These are phyloP conservation scores for Cladophialophora yegresii DNA, from an alignment of 2,329 filamentous ascomycete genomes.

Conservation along the genomic window DNA sequence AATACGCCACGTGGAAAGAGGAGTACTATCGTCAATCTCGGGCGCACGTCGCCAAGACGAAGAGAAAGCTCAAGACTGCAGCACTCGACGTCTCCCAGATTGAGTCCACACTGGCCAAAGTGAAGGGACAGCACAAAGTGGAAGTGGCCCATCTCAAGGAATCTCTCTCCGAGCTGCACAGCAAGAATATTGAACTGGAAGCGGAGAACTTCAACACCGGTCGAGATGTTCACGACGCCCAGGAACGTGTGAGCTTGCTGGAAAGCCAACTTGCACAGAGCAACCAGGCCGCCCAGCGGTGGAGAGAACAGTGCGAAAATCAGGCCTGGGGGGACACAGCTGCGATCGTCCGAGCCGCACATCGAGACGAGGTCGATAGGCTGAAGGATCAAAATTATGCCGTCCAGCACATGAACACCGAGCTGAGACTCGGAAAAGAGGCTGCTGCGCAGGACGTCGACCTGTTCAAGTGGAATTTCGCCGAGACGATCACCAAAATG, in stretches of 20 bases:
- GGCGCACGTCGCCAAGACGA: slow-evolving; percentile 1
- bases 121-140: background rate
- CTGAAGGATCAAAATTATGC: background rate
- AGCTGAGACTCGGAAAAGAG: background rate
- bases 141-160: slow-evolving; percentile 8
- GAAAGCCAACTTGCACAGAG: background rate
- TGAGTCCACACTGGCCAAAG: slow-evolving; percentile 3
- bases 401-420: background rate
- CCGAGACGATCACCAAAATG: slow-evolving; percentile 3
- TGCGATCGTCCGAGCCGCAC: background rate
- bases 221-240: background rate
- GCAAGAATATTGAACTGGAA: slow-evolving; percentile 8
- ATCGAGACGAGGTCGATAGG: background rate
- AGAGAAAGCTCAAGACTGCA: background rate
- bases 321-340: slow-evolving; percentile 14
- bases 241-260: background rate
- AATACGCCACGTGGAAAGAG: background rate
- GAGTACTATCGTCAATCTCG: background rate
- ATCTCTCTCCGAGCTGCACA: background rate
- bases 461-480: slow-evolving; percentile 1
- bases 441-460: background rate
- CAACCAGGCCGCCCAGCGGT: background rate
- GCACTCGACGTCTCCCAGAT: background rate
- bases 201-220: slow-evolving; percentile 6
- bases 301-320: slow-evolving; percentile 3